Evolutionary conservation across 345 rosid genomes (phyloP), one percentile per base, ranked within the genome.

Genomic region (Sapria himalayana): DNA sequence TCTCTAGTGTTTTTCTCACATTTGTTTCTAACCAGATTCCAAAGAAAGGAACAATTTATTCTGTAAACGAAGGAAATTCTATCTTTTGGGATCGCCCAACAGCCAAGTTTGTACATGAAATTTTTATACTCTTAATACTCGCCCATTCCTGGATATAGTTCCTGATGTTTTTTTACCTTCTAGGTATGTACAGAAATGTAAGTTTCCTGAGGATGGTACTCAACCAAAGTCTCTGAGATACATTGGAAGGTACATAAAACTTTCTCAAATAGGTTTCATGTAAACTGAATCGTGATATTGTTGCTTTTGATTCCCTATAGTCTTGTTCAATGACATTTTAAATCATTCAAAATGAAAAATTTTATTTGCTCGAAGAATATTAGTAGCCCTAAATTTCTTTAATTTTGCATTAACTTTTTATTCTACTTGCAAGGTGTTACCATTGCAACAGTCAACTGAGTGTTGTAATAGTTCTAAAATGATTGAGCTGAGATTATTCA

Each of bases 1-100:
- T 31, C 18, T 17, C 46, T 29, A 17, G 34, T 23, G 10, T 41
- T 46, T 41, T 47, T 20, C 20, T 21, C 29, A 17, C 23, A n/a
- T 51, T 5, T 37, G n/a, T 27, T 34, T 45, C 32, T 33, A 20
- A 9, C 40, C 44, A 89, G 95, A 89, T 89, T 64, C 98, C 98
- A 10, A 71, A 61, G 58, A 77, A 74, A 60, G 95, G 98, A 33
- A 82, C 71, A 67, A 89, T 89, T 39, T 89, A 89, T 61, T 89
- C 98, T 2, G 93, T 84, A 19, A 89, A 89, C 52, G 98, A 89
- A 75, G 95, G 98, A 53, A 89, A 89, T 77, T 91, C 95, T 1
- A 81, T 57, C 67, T 72, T 79, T 62, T 82, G 98, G 98, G 95
- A 89, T 64, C 71, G 61, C 60, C 93, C 93, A 49, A 89, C 95